Base-by-base conservation (phyloP, 768 basidiomycete species). In the Naganishia vaughanmartiniae region DNA sequence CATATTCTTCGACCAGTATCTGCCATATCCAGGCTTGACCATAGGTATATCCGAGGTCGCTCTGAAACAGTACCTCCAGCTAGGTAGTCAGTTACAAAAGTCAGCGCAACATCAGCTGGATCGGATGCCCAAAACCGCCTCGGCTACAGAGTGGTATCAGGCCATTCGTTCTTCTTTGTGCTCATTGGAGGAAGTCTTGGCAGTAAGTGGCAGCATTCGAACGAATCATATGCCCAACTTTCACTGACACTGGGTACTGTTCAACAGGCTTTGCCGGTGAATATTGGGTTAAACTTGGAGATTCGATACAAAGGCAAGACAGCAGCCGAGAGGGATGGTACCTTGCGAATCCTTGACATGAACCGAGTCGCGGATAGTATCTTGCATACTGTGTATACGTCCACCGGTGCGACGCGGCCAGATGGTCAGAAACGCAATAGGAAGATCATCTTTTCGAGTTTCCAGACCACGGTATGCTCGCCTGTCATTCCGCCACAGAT, bases 371-470 rank as follows among this genome's bases (percentile, higher is more conserved):
- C 93, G 71, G 90, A 98, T 81, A 84, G 89, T 1, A 87, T 99
- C 45, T 85, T 98, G 70, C 87, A 89, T 69, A 88, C 88, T 60
- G 89, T 97, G 67, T 93, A 91, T 79, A 85, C 88, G 70, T 87
- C 87, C 6, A 79, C 81, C 4, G 60, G 79, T 84, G 31, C 57
- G 5, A 66, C 71, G 21, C 54, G 28, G 12, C 14, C 71, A 26
- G 87, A 86, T 33, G 84, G 84, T 48, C 83, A 84, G 34, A 82
- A 84, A 69, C 83, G 84, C 58, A 87, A 90, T 67, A 85, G 93
- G 60, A 89, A 89, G 74, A 87, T 97, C 71, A 87, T 92, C n/a
- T 93, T 99, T 78, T 89, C 89, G 46, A 95, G 93, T 7, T 98
- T 91, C 80, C 89, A 90, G 57, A 91, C 94, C 11, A 89, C 91